Conservation (phyloP, 2,329 filamentous ascomycete species). For the Ceratocystis variospora region DNA sequence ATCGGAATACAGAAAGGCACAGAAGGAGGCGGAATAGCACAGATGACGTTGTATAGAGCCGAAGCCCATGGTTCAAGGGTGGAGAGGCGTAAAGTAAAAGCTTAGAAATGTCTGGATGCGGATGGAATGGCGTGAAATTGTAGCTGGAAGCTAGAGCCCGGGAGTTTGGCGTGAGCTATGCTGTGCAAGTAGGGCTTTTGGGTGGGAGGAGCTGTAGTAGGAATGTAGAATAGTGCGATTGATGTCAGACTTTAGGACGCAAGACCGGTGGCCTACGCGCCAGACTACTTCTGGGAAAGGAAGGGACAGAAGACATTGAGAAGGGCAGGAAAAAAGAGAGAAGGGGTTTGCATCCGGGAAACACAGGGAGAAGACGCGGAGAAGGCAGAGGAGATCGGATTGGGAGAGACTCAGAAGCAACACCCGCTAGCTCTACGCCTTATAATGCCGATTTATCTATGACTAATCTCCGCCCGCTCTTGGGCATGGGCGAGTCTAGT, state of each 20-base stretch:
- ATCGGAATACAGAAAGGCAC: background rate
- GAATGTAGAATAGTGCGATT: background rate
- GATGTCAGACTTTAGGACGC: background rate
- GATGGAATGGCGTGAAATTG: background rate
- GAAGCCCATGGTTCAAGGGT: background rate
- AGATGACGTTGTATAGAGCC: background rate
- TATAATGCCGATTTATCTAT: too few relatives aligned
- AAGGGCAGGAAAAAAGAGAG: background rate
- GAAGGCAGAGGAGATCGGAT: background rate
- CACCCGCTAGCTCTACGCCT: too few relatives aligned
- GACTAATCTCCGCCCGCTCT: background rate
- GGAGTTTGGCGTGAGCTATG: background rate
- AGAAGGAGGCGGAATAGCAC: background rate
- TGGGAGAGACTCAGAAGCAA: background rate
- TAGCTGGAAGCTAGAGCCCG: background rate
- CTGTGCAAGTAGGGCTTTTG: background rate
- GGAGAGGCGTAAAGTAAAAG: background rate
- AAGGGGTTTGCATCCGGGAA: background rate
- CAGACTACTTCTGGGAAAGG: background rate
- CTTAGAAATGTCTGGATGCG: conserved; percentile 5
- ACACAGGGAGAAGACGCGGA: background rate
- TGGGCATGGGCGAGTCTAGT: background rate
- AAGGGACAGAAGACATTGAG: background rate
- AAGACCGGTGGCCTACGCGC: background rate
- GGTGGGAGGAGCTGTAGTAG: background rate